Conservation (phyloP, 2,329 filamentous ascomycete species). For the Geoglossum cookeanum region DNA sequence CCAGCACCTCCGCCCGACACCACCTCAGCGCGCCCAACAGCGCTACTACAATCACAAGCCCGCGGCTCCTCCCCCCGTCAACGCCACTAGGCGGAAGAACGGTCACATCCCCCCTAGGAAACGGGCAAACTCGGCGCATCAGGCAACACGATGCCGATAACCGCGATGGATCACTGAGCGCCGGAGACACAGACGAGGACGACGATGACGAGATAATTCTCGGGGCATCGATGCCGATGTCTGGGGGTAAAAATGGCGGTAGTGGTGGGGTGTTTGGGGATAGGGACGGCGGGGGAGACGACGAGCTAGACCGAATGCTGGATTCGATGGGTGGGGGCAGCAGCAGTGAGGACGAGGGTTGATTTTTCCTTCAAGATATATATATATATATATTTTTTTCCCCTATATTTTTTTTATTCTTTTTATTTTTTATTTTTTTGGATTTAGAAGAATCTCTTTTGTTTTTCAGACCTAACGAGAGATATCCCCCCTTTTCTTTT, state of each 20-base stretch:
- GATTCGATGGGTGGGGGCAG: background rate
- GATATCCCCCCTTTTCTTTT: too few species aligned
- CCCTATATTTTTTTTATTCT: too few species aligned
- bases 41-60: background rate
- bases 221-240: too few species aligned
- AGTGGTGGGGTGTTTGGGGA: background rate
- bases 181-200: too few species aligned
- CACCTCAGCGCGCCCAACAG: background rate
- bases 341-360: constrained; percentile 1
- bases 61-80: background rate
- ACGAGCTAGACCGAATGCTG: background rate
- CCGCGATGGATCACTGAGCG: background rate
- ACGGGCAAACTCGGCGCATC: background rate
- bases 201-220: too few species aligned
- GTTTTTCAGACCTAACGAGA: too few species aligned
- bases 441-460: too few species aligned
- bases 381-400: too few species aligned
- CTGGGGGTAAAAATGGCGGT: background rate
- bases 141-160: background rate
- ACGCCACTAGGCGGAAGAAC: background rate
- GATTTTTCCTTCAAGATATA: background rate
- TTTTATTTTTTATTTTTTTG: too few species aligned
- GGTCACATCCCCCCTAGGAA: background rate
- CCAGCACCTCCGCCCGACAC: background rate
- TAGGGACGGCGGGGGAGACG: background rate